Conservation (phyloP, 805 yeast genomes). For the Starmerella stigmatis region DNA sequence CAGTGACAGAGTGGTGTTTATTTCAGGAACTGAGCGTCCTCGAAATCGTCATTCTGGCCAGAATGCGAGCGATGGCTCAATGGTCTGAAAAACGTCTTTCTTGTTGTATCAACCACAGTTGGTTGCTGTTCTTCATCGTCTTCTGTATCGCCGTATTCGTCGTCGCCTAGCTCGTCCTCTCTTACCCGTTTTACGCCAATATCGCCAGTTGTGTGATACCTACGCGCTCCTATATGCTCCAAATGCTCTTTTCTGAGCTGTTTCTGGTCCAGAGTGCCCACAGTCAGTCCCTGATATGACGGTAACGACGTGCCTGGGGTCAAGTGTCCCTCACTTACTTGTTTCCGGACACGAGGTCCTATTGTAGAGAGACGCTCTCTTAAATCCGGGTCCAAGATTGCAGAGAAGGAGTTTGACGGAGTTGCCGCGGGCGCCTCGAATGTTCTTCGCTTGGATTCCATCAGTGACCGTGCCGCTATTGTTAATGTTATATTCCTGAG, state of each 20-base stretch:
- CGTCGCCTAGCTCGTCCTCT: constrained; percentile 19
- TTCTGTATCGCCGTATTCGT: constrained; percentile 24
- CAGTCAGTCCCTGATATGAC: constrained; percentile 23
- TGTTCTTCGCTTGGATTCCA: constrained; percentile 7
- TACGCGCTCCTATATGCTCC: constrained; percentile 5
- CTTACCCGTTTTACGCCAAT: constrained; percentile 4
- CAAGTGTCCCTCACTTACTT: constrained; percentile 29
- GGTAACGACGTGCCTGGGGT: constrained; percentile 23
- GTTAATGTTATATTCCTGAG: not conserved
- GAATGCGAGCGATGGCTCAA: constrained; percentile 12
- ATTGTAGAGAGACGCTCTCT: constrained; percentile 23
- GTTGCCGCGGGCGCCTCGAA: not conserved
- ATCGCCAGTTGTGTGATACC: constrained; percentile 8
- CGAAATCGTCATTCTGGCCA: constrained; percentile 24
- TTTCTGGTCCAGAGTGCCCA: constrained; percentile 23
- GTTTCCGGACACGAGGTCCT: constrained; percentile 27
- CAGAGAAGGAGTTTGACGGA: constrained; percentile 9
- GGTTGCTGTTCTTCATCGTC: constrained; percentile 20
- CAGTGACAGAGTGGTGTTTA: constrained; percentile 2
- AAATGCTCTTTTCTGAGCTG: constrained; percentile 5
- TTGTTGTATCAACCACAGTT: not conserved
- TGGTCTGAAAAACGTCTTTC: not conserved
- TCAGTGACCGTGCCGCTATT: not conserved
- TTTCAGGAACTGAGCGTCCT: constrained; percentile 26
- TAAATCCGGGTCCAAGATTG: constrained; percentile 21